A percentile compares a stretch with the other conserved stretches of the same genome.
Conservation (phyloP, 768 basidiomycete species). For the Neoboletus brunneissimus region DNA sequence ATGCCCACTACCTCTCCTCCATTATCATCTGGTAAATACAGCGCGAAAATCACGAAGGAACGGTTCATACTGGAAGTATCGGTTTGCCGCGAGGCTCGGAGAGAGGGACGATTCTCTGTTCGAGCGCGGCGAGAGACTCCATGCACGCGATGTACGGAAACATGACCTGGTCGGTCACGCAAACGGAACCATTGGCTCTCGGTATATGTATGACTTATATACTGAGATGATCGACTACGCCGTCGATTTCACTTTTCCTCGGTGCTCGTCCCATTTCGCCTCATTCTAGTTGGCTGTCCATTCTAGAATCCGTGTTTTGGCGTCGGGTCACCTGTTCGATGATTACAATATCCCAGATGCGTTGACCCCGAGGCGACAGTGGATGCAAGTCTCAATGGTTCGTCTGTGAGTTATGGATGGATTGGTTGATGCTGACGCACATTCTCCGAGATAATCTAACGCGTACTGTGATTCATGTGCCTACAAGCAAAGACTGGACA, state of each 20-base stretch:
- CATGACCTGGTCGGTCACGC: slow-evolving; percentile 46
- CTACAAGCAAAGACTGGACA: slow-evolving; percentile 54
- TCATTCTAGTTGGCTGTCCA: too few species aligned
- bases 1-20: accelerated
- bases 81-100: slow-evolving; percentile 3
- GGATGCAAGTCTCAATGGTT: background rate
- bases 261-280: slow-evolving; percentile 21
- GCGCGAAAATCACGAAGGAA: slow-evolving; percentile 2
- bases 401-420: background rate
- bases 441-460: slow-evolving; percentile 43
- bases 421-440: slow-evolving; percentile 33
- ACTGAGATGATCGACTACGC: slow-evolving; percentile 67
- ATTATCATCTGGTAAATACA: background rate
- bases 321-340: background rate
- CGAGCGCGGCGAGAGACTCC: slow-evolving; percentile 17
- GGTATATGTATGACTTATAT: slow-evolving; percentile 59
- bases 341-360: background rate
- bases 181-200: slow-evolving; percentile 55
- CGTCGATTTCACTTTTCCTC: slow-evolving; percentile 63
- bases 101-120: slow-evolving; percentile 13
- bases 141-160: slow-evolving; percentile 34
- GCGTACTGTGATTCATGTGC: slow-evolving; percentile 63
- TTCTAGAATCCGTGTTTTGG: too few species aligned
- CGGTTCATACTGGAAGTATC: slow-evolving; percentile 13
- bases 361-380: background rate